Percentiles rank a stretch among this genome's conserved stretches.
phyloP scores from a whole-genome alignment of 2,329 filamentous ascomycete genomes.

The Falciphora oryzae region DNA sequence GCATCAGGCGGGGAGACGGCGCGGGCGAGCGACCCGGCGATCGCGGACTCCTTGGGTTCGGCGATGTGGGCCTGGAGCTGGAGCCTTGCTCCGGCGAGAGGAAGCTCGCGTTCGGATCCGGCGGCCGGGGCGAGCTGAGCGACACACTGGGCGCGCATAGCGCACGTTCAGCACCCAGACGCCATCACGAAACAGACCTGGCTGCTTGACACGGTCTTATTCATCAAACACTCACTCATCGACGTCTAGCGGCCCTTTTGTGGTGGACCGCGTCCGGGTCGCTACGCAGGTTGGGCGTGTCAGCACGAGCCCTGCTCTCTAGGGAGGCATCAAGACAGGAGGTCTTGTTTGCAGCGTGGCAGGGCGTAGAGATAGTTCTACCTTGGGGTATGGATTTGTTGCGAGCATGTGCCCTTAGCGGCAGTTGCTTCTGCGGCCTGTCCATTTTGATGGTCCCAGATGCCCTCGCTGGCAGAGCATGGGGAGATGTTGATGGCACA shows the following conservation, averaged over 20 bases:
- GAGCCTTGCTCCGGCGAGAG: conserved; percentile 5
- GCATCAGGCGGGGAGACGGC: conserved; percentile 15
- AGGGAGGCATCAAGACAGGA: neutral
- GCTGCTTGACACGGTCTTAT: neutral
- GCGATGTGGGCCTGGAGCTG: conserved; percentile 11
- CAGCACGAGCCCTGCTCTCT: neutral
- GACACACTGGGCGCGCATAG: neutral
- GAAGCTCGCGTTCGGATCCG: neutral
- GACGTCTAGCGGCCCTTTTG: conserved; percentile 7
- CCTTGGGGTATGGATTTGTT: conserved; percentile 8
- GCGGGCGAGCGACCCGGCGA: conserved; percentile 25
- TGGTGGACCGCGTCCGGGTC: conserved; percentile 6
- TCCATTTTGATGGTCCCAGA: neutral
- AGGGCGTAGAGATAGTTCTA: neutral
- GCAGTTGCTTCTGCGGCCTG: neutral
- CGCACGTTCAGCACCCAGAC: neutral
- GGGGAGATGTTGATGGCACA: neutral
- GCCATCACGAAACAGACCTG: neutral
- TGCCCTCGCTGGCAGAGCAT: neutral
- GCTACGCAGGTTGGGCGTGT: conserved; percentile 1
- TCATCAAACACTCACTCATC: conserved; percentile 7
- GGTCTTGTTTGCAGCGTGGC: neutral
- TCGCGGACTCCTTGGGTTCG: conserved; percentile 20
- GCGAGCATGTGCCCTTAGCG: conserved; percentile 3
- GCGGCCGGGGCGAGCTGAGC: conserved; percentile 4